Evolutionary conservation across 495 filamentous ascomycete species (phyloP), one percentile per base, ranked within the genome.

Genomic region (Aspergillus kassunensis): DNA sequence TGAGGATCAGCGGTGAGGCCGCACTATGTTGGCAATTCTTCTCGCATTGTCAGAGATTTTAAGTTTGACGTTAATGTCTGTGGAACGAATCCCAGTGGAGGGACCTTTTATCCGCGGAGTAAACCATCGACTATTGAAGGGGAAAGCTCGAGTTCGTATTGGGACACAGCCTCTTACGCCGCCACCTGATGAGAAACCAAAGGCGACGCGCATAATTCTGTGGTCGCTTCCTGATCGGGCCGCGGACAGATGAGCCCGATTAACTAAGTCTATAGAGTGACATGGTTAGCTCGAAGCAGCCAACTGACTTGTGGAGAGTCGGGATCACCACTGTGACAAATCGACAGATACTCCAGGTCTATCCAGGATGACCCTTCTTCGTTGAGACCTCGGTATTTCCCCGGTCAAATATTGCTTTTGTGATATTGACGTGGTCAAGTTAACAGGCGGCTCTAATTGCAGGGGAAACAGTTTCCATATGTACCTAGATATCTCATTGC

Each of bases 81-180:
- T 48, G 55, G 57, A 36, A 45, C 46, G 15, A 13, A 48, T 60
- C 53, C 57, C 49, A 63, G 54, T 60, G 54, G 57, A n/a, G n/a
- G n/a, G n/a, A n/a, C n/a, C n/a, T n/a, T n/a, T n/a, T n/a, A n/a
- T n/a, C n/a, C n/a, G n/a, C n/a, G 24, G 24, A 27, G 24, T 27
- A 27, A 27, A 9, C 24, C 4, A 27, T 9, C 4, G 24, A 27
- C 24, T 4, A 27, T 9, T 9, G 39, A 45, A 33, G 9, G 27
- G 10, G 18, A 9, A 31, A 31, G 5, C 19, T 45, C 27, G 15
- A 15, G 10, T 45, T 20, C 10, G 42, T 33, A 34, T 43, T 51
- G 37, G 29, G 9, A 29, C 24, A n/a, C n/a, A n/a, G n/a, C n/a
- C 16, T 34, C 34, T 31, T 6, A 18, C 18, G 16, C 21, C 18